phyloP scores from a whole-genome alignment of 1,284 basidiomycete genomes.

The Schizopora paradoxa region DNA sequence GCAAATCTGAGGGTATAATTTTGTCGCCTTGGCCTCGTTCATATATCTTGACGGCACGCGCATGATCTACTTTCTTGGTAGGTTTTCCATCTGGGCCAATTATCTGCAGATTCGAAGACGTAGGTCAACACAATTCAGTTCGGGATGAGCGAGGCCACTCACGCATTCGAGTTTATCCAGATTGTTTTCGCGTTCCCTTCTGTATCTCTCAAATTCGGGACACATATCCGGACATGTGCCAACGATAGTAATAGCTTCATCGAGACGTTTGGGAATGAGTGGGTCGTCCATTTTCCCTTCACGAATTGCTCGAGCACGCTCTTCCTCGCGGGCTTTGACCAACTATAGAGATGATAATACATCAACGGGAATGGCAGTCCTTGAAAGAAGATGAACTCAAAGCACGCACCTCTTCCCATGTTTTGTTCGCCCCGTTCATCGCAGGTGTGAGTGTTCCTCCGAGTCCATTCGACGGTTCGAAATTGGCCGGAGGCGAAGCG shows the following conservation, averaged over 20 bases:
- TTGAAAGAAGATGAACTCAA: conserved; percentile 4
- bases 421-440: conserved; percentile 54
- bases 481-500: conserved; percentile 23
- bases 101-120: conserved; percentile 40
- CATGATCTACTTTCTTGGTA: conserved; percentile 77
- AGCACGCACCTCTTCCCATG: conserved; percentile 59
- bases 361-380: conserved; percentile 12
- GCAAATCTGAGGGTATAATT: conserved; percentile 85
- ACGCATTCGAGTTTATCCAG: conserved; percentile 86
- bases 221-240: conserved; percentile 95
- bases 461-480: not conserved
- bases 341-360: conserved; percentile 39
- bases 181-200: conserved; percentile 87
- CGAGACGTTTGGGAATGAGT: conserved; percentile 67
- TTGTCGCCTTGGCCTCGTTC: conserved; percentile 94
- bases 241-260: conserved; percentile 84
- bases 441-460: conserved; percentile 37
- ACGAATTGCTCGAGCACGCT: conserved; percentile 74
- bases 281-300: conserved; percentile 88
- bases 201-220: conserved; percentile 87
- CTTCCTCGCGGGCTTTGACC: conserved; percentile 66
- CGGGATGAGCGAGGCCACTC: conserved; percentile 28
- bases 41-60: conserved; percentile 89
- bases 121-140: conserved; percentile 26
- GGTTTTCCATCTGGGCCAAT: conserved; percentile 35